A percentile compares a stretch with the other conserved stretches of the same genome.
Evolutionary conservation across 129 eudicot genomes (phyloP).

Genomic region (Rutidosis leptorrhynchoides): DNA sequence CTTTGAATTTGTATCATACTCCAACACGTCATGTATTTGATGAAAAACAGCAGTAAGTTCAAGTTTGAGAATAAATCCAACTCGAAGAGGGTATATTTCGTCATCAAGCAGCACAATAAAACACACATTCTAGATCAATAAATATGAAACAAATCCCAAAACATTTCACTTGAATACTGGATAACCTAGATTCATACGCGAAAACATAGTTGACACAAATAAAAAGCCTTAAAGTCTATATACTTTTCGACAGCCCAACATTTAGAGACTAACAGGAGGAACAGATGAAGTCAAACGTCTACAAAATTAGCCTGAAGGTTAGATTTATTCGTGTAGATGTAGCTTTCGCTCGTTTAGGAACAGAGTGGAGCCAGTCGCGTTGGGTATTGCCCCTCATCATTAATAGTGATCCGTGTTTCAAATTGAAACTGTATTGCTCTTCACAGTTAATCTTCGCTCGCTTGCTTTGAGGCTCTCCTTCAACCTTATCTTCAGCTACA

Average conservation of each 20-base stretch:
- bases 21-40: too few relatives aligned
- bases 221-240: not conserved
- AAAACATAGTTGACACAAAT: not conserved
- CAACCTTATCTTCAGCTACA: slow-evolving; percentile 27
- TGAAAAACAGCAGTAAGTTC: too few relatives aligned
- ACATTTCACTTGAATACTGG: too few relatives aligned
- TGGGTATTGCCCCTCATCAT: slow-evolving; percentile 89
- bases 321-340: slow-evolving; percentile 69
- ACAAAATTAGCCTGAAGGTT: slow-evolving; percentile 68
- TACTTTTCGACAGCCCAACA: not conserved
- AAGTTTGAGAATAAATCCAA: too few relatives aligned
- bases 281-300: not conserved
- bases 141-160: too few relatives aligned
- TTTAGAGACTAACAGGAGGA: not conserved
- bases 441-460: slow-evolving; percentile 30
- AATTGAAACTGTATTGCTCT: slow-evolving; percentile 45
- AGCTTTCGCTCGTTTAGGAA: slow-evolving; percentile 80
- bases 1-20: too few relatives aligned
- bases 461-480: slow-evolving; percentile 54
- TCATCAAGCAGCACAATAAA: too few relatives aligned
- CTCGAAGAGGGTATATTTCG: too few relatives aligned
- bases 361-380: slow-evolving; percentile 90
- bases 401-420: slow-evolving; percentile 84
- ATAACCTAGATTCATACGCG: too few relatives aligned
- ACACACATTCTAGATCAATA: too few relatives aligned